These are phyloP conservation scores for Aspergillus homomorphus DNA, from an alignment of 495 filamentous ascomycete species.

Conservation along the genomic window DNA sequence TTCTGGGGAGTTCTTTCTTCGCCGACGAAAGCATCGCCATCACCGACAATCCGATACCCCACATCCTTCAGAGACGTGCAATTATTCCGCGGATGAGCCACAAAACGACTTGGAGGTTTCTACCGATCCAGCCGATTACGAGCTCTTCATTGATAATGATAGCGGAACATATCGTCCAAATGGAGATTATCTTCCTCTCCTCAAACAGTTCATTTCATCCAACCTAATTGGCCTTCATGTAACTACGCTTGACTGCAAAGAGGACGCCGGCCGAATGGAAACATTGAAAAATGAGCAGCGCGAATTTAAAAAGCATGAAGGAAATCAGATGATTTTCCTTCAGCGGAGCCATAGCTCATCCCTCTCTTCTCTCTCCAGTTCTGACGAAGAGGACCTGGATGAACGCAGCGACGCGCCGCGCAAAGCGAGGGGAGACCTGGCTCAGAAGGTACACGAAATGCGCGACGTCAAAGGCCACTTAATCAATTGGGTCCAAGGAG, in stretches of 20 bases:
- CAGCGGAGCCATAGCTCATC: constrained; percentile 56
- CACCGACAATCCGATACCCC: constrained; percentile 25
- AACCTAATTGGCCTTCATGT: constrained; percentile 75
- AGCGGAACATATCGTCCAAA: constrained; percentile 90
- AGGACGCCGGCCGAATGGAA: constrained; percentile 60
- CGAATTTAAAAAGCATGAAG: constrained; percentile 60
- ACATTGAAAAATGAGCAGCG: constrained; percentile 62
- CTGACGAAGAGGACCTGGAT: constrained; percentile 71
- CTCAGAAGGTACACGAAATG: constrained; percentile 38
- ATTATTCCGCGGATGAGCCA: constrained; percentile 40
- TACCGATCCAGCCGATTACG: constrained; percentile 65
- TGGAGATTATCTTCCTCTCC: constrained; percentile 62
- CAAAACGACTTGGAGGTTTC: constrained; percentile 35
- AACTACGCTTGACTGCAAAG: constrained; percentile 62
- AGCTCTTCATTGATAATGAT: constrained; percentile 93
- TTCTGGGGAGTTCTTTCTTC: constrained; percentile 89
- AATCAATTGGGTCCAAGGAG: constrained; percentile 38
- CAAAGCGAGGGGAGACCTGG: constrained; percentile 30
- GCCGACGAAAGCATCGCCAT: constrained; percentile 53
- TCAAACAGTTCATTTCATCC: constrained; percentile 63
- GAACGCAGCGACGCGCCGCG: constrained; percentile 41
- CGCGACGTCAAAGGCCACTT: constrained; percentile 42
- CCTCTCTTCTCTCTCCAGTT: constrained; percentile 61
- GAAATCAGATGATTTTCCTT: constrained; percentile 59
- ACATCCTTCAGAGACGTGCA: constrained; percentile 12